Percentiles rank a stretch among this genome's conserved stretches.
Conservation (phyloP, 495 filamentous ascomycete species). For the Lophiotrema nucula region DNA sequence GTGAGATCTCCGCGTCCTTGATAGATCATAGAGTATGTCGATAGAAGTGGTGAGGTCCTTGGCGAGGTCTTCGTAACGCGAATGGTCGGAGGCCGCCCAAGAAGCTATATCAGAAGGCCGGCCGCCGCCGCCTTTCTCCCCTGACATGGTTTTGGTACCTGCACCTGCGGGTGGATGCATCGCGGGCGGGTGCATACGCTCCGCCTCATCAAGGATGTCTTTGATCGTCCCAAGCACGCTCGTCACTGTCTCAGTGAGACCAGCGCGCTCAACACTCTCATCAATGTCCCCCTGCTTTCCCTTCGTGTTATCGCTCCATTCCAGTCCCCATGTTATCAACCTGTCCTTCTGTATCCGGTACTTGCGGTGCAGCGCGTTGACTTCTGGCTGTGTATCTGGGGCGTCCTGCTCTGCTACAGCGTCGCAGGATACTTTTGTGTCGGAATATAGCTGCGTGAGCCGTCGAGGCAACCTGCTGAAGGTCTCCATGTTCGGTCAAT, state of each 20-base stretch:
- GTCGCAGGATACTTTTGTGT: slow-evolving; percentile 86
- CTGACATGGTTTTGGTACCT: slow-evolving; percentile 11
- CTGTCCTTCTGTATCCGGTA: slow-evolving; percentile 70
- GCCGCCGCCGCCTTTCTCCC: slow-evolving; percentile 36
- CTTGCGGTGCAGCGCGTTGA: slow-evolving; percentile 55
- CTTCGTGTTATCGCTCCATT: slow-evolving; percentile 76
- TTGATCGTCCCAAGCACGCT: slow-evolving; percentile 89
- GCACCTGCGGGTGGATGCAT: not conserved
- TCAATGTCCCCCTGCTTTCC: slow-evolving; percentile 76
- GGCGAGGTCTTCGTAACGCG: slow-evolving; percentile 65
- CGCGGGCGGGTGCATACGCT: slow-evolving; percentile 59
- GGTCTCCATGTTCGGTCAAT: slow-evolving; percentile 21
- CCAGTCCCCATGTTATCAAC: slow-evolving; percentile 82
- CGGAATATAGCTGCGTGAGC: slow-evolving; percentile 85
- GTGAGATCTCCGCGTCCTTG: slow-evolving; percentile 59
- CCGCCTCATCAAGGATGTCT: slow-evolving; percentile 80
- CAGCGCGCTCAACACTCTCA: slow-evolving; percentile 77
- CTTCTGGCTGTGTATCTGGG: slow-evolving; percentile 53
- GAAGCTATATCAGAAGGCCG: slow-evolving; percentile 35
- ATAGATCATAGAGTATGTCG: slow-evolving; percentile 86
- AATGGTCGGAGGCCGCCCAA: slow-evolving; percentile 57
- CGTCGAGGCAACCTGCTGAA: slow-evolving; percentile 54
- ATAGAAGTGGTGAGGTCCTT: slow-evolving; percentile 79
- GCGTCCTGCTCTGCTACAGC: slow-evolving; percentile 72
- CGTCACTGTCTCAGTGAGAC: slow-evolving; percentile 79